phyloP scores from a whole-genome alignment of 176 grass and related monocot genomes.

The Triticum monococcum region DNA sequence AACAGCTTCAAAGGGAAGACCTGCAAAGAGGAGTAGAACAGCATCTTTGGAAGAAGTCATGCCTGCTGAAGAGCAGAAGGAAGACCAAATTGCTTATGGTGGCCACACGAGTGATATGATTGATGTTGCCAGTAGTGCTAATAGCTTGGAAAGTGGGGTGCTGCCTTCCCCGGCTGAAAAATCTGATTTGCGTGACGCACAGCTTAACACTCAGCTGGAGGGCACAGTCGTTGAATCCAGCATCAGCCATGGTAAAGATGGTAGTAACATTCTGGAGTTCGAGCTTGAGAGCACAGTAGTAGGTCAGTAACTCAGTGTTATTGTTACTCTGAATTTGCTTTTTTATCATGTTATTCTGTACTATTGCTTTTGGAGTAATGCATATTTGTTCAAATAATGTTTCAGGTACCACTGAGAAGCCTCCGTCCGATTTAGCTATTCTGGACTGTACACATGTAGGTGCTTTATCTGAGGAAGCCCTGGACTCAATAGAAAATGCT shows the following conservation, averaged over 20 bases:
- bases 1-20: slow-evolving; percentile 19
- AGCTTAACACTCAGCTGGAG: slow-evolving; percentile 16
- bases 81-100: slow-evolving; percentile 9
- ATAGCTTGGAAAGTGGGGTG: not conserved
- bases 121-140: not conserved
- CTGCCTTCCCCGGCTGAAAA: not conserved
- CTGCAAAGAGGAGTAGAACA: slow-evolving; percentile 35
- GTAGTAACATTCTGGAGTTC: not conserved
- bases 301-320: not conserved
- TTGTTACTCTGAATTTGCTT: not conserved
- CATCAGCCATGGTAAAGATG: not conserved
- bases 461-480: slow-evolving; percentile 18
- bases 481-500: not conserved
- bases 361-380: not conserved
- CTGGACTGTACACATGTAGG: not conserved
- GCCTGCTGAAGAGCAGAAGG: slow-evolving; percentile 1
- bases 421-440: not conserved
- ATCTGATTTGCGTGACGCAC: slow-evolving; percentile 21
- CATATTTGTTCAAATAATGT: not conserved
- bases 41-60: slow-evolving; percentile 5
- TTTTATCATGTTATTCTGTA: not conserved
- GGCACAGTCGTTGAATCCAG: not conserved
- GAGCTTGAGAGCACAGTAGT: not conserved
- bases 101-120: not conserved
- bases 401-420: slow-evolving; percentile 15